Evolutionary conservation across 371 early-diverging fungal species (phyloP).

Genomic region (Rhizomucor miehei): DNA sequence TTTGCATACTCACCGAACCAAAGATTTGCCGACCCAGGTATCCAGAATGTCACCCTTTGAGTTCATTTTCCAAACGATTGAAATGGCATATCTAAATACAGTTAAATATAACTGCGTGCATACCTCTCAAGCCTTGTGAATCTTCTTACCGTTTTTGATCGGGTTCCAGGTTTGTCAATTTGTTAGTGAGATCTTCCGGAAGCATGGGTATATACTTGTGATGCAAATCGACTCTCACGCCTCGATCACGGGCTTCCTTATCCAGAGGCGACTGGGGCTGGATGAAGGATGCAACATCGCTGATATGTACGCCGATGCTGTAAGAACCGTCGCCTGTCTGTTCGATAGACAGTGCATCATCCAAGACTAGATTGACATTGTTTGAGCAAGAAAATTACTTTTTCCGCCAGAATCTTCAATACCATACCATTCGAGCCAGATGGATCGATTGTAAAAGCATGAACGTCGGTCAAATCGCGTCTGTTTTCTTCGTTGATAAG

Average conservation of each 20-base stretch:
- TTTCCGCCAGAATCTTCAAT: no score
- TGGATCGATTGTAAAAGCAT: slow-evolving; percentile 91
- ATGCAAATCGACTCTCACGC: slow-evolving; percentile 92
- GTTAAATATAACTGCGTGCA: not conserved
- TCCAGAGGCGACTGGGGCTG: slow-evolving; percentile 81
- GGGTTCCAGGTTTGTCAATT: slow-evolving; percentile 39
- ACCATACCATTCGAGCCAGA: slow-evolving; percentile 75
- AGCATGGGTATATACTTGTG: slow-evolving; percentile 95
- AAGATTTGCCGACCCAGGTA: slow-evolving; percentile 67
- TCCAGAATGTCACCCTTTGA: slow-evolving; percentile 59
- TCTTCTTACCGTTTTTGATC: slow-evolving; percentile 20
- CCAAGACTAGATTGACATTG: slow-evolving; percentile 48
- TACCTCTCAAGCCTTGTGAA: not conserved
- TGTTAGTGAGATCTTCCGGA: slow-evolving; percentile 83
- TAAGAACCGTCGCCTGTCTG: slow-evolving; percentile 61
- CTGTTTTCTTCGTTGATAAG: slow-evolving; percentile 65
- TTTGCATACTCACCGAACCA: slow-evolving; percentile 66
- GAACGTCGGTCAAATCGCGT: slow-evolving; percentile 57
- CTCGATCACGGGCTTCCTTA: slow-evolving; percentile 82
- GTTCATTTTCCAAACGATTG: slow-evolving; percentile 82
- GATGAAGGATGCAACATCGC: slow-evolving; percentile 97
- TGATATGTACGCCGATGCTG: slow-evolving; percentile 95
- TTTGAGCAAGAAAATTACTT: not conserved
- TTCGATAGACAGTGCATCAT: slow-evolving; percentile 89
- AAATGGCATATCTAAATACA: slow-evolving; percentile 68